Percentiles rank a stretch among this genome's conserved stretches.
Conservation (phyloP, 768 basidiomycete species). For the Leccinum longicurvipes region DNA sequence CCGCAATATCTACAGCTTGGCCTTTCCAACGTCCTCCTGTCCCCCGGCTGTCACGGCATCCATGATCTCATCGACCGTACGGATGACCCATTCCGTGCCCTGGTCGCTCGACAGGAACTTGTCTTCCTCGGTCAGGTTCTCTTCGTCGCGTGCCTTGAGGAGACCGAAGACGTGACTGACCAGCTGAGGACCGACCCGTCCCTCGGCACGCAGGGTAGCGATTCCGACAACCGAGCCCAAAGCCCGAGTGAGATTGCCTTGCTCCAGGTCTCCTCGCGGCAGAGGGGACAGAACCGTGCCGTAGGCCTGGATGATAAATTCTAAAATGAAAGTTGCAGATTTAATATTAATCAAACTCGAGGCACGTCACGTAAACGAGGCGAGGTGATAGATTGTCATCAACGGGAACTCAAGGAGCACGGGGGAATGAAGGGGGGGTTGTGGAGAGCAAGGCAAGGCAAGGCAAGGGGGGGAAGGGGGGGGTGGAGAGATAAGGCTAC, state of each 20-base stretch:
- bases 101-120: slow-evolving; percentile 81
- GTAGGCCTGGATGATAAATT: slow-evolving; percentile 85
- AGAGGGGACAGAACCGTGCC: slow-evolving; percentile 75
- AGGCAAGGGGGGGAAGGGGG: not conserved
- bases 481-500: slow-evolving; percentile 29
- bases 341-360: slow-evolving; percentile 31
- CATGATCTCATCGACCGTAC: slow-evolving; percentile 75
- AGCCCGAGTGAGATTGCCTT: slow-evolving; percentile 82
- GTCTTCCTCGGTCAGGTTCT: slow-evolving; percentile 65
- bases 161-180: slow-evolving; percentile 88
- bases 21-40: slow-evolving; percentile 40
- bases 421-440: too few species aligned
- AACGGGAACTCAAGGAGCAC: slow-evolving; percentile 1
- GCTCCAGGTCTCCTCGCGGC: slow-evolving; percentile 62
- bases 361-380: slow-evolving; percentile 31
- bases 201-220: slow-evolving; percentile 81
- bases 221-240: slow-evolving; percentile 83
- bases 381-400: slow-evolving; percentile 29
- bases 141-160: slow-evolving; percentile 71
- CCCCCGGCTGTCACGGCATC: slow-evolving; percentile 62
- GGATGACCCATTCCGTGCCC: slow-evolving; percentile 86
- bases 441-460: not conserved
- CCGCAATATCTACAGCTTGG: slow-evolving; percentile 55
- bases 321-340: slow-evolving; percentile 39
- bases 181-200: slow-evolving; percentile 81